Evolutionary conservation across 371 early-diverging fungal species (phyloP).

Genomic region (Mortierella sp.): DNA sequence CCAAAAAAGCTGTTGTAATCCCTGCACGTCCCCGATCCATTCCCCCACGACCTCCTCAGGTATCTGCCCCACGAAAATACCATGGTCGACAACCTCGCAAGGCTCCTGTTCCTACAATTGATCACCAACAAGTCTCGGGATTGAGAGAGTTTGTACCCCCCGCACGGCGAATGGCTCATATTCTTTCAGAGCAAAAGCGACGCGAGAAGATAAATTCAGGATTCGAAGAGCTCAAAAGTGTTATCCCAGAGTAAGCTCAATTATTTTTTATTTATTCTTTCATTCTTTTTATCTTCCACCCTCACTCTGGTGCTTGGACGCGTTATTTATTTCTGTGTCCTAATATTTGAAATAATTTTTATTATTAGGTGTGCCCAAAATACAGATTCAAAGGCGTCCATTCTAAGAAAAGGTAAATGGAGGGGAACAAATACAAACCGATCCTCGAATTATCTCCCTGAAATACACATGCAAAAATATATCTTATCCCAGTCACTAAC

Average conservation of each 20-base stretch:
- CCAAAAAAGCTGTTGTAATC: conserved; percentile 7
- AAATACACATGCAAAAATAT: too few relatives aligned
- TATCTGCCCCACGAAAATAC: conserved; percentile 30
- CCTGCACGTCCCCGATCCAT: conserved; percentile 23
- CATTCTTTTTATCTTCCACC: neutral
- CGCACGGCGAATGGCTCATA: conserved; percentile 55
- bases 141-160: conserved; percentile 26
- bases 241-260: conserved; percentile 47
- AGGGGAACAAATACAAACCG: too few relatives aligned
- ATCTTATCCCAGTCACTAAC: neutral
- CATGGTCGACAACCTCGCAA: conserved; percentile 46
- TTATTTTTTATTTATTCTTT: neutral
- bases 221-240: conserved; percentile 58
- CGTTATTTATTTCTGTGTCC: neutral
- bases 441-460: neutral
- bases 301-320: neutral
- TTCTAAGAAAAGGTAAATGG: conserved; percentile 40
- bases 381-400: conserved; percentile 48
- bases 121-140: conserved; percentile 23
- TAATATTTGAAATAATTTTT: neutral
- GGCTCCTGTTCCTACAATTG: conserved; percentile 8
- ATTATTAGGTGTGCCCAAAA: conserved; percentile 42
- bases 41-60: conserved; percentile 35
- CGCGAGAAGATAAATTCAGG: conserved; percentile 60
- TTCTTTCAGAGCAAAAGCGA: conserved; percentile 57